Evolutionary conservation across 805 yeast species (phyloP).

Genomic region (Wickerhamomyces mucosus): DNA sequence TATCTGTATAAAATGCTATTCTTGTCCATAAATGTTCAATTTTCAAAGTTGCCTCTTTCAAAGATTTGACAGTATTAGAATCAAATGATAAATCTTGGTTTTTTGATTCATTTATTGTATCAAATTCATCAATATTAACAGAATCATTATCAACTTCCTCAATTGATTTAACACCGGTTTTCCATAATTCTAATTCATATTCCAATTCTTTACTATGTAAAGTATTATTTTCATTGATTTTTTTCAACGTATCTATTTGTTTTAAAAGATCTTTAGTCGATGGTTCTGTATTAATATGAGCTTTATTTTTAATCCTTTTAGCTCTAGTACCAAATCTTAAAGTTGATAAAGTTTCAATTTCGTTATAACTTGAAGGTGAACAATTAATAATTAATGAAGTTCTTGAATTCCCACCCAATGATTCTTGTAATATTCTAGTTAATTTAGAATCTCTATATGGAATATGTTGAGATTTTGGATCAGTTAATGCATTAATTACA

Average conservation of each 20-base stretch:
- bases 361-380: slow-evolving; percentile 50
- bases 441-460: slow-evolving; percentile 75
- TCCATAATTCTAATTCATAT: slow-evolving; percentile 17
- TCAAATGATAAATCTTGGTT: slow-evolving; percentile 1
- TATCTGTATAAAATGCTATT: slow-evolving; percentile 8
- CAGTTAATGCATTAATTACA: slow-evolving; percentile 73
- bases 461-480: slow-evolving; percentile 51
- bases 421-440: slow-evolving; percentile 69
- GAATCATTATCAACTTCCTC: not conserved
- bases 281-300: slow-evolving; percentile 41
- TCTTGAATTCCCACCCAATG: slow-evolving; percentile 75
- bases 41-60: not conserved
- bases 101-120: not conserved
- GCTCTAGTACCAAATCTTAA: slow-evolving; percentile 70
- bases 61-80: not conserved
- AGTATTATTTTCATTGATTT: slow-evolving; percentile 10
- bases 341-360: slow-evolving; percentile 59
- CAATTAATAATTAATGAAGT: slow-evolving; percentile 69
- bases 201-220: slow-evolving; percentile 11
- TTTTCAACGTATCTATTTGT: slow-evolving; percentile 14
- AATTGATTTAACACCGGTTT: slow-evolving; percentile 9
- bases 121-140: not conserved
- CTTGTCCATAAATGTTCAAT: slow-evolving; percentile 6
- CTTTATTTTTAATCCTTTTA: slow-evolving; percentile 53
- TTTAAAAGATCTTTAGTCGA: slow-evolving; percentile 13